Percentiles rank a stretch among this genome's conserved stretches.
Evolutionary conservation across 1,284 basidiomycete genomes (phyloP).

Genomic region (Ceratobasidium sp.): DNA sequence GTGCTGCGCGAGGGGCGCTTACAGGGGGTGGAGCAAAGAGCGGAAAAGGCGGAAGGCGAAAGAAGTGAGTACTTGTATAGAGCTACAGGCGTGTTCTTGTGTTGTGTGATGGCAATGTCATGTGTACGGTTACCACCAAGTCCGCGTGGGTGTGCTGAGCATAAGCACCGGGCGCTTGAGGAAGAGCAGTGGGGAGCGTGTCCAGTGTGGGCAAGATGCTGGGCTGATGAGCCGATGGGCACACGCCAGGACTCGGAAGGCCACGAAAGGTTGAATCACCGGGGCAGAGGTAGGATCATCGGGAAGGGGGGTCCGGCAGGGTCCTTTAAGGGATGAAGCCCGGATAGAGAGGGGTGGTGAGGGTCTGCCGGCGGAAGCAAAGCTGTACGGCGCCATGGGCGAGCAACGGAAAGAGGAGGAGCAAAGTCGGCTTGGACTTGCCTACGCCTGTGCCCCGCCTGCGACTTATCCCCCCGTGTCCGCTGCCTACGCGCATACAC

Average conservation of each 20-base stretch:
- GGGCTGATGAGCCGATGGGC: background rate
- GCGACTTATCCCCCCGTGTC: background rate
- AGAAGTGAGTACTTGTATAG: constrained; percentile 18
- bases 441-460: background rate
- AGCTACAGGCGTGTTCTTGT: background rate
- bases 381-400: constrained; percentile 11
- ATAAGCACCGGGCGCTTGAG: background rate
- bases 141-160: no score
- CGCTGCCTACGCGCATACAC: constrained; percentile 28
- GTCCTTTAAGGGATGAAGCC: no score
- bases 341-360: background rate
- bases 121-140: background rate
- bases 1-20: constrained; percentile 13
- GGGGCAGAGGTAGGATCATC: background rate
- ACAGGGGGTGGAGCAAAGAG: constrained; percentile 20
- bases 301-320: constrained; percentile 15
- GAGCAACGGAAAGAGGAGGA: constrained; percentile 21
- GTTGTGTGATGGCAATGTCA: background rate
- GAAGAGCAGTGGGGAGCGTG: background rate
- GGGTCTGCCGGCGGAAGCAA: constrained; percentile 27
- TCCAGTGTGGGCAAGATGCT: background rate
- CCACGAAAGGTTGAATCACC: constrained; percentile 10
- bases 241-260: background rate
- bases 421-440: constrained; percentile 10
- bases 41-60: constrained; percentile 21